phyloP scores from a whole-genome alignment of 2,329 filamentous ascomycete species.

The Blastomyces gilchristii region DNA sequence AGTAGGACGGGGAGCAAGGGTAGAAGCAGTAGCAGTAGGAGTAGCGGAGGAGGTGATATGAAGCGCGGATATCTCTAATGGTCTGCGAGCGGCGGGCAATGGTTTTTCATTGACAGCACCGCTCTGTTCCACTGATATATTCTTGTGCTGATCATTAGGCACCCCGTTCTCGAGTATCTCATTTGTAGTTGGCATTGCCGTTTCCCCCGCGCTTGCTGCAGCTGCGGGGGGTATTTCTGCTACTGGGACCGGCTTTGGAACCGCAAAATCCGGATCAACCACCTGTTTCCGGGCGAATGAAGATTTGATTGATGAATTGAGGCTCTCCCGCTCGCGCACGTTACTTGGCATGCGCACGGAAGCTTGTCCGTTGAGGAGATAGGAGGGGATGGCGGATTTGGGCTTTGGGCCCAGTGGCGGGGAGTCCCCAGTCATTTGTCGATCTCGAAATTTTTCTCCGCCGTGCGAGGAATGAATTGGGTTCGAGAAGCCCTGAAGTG shows the following conservation, averaged over 20 bases:
- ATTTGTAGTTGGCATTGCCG: neutral
- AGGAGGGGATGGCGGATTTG: constrained; percentile 45
- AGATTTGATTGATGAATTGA: constrained; percentile 49
- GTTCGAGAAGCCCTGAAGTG: neutral
- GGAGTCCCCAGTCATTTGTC: constrained; percentile 32
- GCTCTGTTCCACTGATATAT: neutral
- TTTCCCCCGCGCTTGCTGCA: neutral
- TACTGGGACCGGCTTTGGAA: constrained; percentile 8
- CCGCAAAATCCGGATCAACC: constrained; percentile 29
- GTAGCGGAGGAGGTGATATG: neutral
- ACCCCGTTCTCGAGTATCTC: neutral
- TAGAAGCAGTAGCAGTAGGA: constrained; percentile 1
- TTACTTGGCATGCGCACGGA: constrained; percentile 42
- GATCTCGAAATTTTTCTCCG: neutral
- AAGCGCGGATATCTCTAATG: neutral
- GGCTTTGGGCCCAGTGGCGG: constrained; percentile 38
- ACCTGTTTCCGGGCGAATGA: constrained; percentile 44
- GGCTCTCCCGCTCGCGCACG: constrained; percentile 46
- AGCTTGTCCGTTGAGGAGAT: constrained; percentile 47
- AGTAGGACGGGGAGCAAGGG: constrained; percentile 1
- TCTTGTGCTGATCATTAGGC: neutral
- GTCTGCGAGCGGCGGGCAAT: neutral
- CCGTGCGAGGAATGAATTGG: neutral
- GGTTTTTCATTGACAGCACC: constrained; percentile 5
- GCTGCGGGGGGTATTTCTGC: neutral